Conservation (phyloP, 352 stramenopile genomes). For the Globisporangium nodosum region DNA sequence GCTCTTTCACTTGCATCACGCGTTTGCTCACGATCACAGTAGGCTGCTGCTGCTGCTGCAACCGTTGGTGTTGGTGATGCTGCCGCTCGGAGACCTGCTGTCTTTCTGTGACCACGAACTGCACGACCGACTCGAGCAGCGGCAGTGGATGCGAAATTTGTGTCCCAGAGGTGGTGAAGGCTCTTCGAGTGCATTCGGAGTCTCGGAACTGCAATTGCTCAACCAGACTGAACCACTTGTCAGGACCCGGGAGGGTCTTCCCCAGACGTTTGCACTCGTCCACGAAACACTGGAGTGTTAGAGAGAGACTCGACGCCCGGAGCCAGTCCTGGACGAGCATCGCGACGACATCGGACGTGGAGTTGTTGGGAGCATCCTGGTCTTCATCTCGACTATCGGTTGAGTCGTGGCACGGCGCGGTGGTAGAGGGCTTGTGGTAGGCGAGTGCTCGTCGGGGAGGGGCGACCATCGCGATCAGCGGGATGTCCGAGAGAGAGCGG, state of each 20-base stretch:
- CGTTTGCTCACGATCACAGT: conserved; percentile 37
- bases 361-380: background rate
- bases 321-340: conserved; percentile 53
- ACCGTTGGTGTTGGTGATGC: conserved; percentile 15
- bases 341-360: conserved; percentile 12
- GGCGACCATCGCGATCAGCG: background rate
- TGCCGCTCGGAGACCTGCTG: conserved; percentile 9
- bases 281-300: conserved; percentile 31
- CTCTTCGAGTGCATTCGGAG: background rate
- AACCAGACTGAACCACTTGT: conserved; percentile 22
- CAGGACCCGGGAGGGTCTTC: conserved; percentile 13
- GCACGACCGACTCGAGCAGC: conserved; percentile 15
- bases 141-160: background rate
- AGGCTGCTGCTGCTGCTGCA: conserved; percentile 22
- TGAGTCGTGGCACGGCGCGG: background rate
- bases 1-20: conserved; percentile 11
- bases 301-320: conserved; percentile 18
- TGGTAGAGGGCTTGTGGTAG: background rate
- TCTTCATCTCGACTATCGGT: conserved; percentile 7
- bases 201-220: conserved; percentile 12
- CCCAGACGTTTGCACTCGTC: conserved; percentile 27
- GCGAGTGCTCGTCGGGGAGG: background rate
- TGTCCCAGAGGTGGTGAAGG: background rate
- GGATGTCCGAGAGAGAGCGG: too few relatives aligned
- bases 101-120: conserved; percentile 4